Evolutionary conservation across 495 filamentous ascomycete species (phyloP).

Genomic region (Mytilinidion resinicola): DNA sequence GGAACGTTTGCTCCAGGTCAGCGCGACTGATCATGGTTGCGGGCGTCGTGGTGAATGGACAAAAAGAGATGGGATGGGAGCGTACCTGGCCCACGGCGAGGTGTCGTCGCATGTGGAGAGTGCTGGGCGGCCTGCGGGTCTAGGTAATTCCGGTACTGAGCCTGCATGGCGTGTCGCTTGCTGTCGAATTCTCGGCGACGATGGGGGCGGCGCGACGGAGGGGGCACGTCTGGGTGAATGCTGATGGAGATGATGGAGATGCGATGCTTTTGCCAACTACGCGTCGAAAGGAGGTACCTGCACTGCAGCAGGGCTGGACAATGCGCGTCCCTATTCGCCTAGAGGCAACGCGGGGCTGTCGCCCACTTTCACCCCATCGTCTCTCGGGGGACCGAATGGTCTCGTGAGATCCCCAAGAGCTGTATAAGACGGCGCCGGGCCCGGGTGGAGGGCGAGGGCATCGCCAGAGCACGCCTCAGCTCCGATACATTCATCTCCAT

Average conservation of each 20-base stretch:
- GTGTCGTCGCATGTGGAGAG: slow-evolving; percentile 22
- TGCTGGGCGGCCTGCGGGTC: slow-evolving; percentile 26
- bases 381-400: slow-evolving; percentile 2
- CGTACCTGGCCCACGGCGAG: slow-evolving; percentile 30
- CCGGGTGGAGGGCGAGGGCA: no score
- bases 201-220: slow-evolving; percentile 8
- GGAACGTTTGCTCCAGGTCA: slow-evolving; percentile 38
- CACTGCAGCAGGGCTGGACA: slow-evolving; percentile 29
- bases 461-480: no score
- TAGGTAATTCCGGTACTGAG: slow-evolving; percentile 33
- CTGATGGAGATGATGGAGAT: slow-evolving; percentile 6
- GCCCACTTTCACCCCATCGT: slow-evolving; percentile 15
- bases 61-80: background rate
- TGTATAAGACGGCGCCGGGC: no score
- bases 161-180: slow-evolving; percentile 27
- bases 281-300: slow-evolving; percentile 17
- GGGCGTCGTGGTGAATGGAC: background rate
- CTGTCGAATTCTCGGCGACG: slow-evolving; percentile 14
- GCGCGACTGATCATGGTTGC: slow-evolving; percentile 33
- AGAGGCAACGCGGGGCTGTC: background rate
- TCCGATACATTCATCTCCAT: no score
- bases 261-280: slow-evolving; percentile 18
- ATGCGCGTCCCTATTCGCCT: background rate
- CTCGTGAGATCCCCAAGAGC: no score
- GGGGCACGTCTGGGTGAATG: slow-evolving; percentile 13